These are phyloP conservation scores for Areca catechu DNA, from an alignment of 176 grass and related monocot genomes.

Conservation along the genomic window DNA sequence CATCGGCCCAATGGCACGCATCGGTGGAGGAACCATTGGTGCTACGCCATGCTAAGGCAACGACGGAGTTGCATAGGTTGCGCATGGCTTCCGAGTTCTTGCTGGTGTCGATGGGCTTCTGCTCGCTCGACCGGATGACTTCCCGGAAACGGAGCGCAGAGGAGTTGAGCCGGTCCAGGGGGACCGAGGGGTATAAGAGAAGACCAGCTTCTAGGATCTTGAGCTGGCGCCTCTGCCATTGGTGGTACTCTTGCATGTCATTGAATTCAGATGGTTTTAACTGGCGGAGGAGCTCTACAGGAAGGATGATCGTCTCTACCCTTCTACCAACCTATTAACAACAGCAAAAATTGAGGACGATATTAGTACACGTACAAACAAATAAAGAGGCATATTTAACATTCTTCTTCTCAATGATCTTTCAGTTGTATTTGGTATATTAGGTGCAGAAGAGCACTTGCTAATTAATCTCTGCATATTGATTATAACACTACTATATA, in stretches of 20 bases:
- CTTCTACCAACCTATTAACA: constrained; percentile 39
- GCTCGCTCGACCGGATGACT: constrained; percentile 41
- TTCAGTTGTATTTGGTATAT: too few relatives aligned
- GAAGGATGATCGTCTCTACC: constrained; percentile 67
- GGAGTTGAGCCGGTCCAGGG: constrained; percentile 55
- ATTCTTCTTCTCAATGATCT: too few relatives aligned
- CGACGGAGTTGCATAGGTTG: constrained; percentile 40
- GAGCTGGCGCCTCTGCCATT: constrained; percentile 77
- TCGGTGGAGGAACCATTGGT: constrained; percentile 12
- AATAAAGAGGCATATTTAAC: too few relatives aligned
- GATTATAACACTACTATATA: too few relatives aligned
- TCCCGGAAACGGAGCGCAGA: constrained; percentile 53
- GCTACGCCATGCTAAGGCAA: constrained; percentile 59
- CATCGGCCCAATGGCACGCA: constrained; percentile 71
- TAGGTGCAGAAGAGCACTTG: too few relatives aligned
- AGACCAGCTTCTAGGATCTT: constrained; percentile 79
- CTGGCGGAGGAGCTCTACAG: constrained; percentile 88
- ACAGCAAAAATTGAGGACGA: neutral
- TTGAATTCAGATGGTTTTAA: constrained; percentile 63
- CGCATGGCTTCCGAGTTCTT: constrained; percentile 70
- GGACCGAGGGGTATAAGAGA: constrained; percentile 52
- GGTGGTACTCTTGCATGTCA: constrained; percentile 61
- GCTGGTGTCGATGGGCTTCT: constrained; percentile 62
- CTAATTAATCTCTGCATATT: too few relatives aligned
- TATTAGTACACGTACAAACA: too few relatives aligned